Evolutionary conservation across 2,329 filamentous ascomycete species (phyloP), one percentile per base, ranked within the genome.

Genomic region (Chalaropsis thielavioides): DNA sequence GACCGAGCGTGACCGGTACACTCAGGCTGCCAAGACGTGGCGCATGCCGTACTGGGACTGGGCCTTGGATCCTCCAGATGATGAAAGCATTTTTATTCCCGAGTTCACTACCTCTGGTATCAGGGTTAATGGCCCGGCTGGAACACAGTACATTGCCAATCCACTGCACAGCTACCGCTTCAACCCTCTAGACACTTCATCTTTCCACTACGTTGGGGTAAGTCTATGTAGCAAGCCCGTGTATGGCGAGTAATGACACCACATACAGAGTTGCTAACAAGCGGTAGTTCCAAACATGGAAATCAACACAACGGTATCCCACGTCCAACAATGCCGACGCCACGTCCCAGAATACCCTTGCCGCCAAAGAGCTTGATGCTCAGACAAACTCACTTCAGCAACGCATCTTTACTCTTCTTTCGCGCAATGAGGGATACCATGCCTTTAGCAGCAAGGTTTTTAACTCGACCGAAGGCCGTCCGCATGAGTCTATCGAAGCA

Each of bases 391-490:
- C 79, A 15, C 78, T 85, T 44, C 81, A 84, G 70, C 78, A 83
- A 68, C 80, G 89, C 13, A 76, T 91, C 1, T 87, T 85, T 70
- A 85, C 83, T 62, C 76, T 90, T 1, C 82, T 88, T 68, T 83
- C 85, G 8, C 83, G 81, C 66, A 89, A 88, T 71, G 77, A 81
- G 58, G 81, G 89, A 69, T 89, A 85, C 71, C 82, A 82, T 17
- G 77, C 81, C 17, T 89, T 90, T 71, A 85, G 85, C 70, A 91
- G 86, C 70, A 84, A 88, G 71, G 82, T 80, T 0, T 86, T 81
- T 80, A 78, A 79, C n/a, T 72, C 74, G 7, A 74, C 76, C 3
- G 75, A 75, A 60, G 74, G 79, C 44, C 75, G 74, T 4, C 77
- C 77, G 13, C 80, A 80, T 62, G 87, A 89, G 71, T 89, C 85